Percentiles rank a stretch among this genome's conserved stretches.
Evolutionary conservation across 768 basidiomycete genomes (phyloP).

Genomic region (Crucibulum laeve): DNA sequence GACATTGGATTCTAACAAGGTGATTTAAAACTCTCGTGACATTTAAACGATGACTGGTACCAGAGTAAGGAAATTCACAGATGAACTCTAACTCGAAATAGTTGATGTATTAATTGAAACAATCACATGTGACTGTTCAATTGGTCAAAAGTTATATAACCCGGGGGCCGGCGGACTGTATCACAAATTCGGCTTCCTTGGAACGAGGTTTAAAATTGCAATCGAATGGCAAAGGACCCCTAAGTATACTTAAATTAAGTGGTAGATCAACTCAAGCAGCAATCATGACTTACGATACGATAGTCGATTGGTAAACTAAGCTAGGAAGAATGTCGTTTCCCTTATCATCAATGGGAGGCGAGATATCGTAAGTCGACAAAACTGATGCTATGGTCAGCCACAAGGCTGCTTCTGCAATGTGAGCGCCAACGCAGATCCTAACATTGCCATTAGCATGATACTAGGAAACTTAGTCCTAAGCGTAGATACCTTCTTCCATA

Average conservation of each 20-base stretch:
- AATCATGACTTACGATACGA: neutral
- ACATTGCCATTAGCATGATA: neutral
- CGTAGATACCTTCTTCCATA: conserved; percentile 8
- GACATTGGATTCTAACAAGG: too few relatives aligned
- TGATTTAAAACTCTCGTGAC: too few relatives aligned
- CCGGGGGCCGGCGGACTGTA: too few relatives aligned
- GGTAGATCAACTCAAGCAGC: neutral
- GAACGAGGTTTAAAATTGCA: neutral
- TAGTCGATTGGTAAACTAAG: neutral
- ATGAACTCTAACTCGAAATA: too few relatives aligned
- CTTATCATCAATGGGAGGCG: neutral
- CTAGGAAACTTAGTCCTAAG: neutral
- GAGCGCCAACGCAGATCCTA: neutral
- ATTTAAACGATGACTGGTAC: too few relatives aligned
- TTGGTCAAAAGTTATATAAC: too few relatives aligned
- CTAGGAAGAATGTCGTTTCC: neutral
- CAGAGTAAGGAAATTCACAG: too few relatives aligned
- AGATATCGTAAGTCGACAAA: neutral
- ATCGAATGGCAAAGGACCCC: neutral
- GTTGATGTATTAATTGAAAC: too few relatives aligned
- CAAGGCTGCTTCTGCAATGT: neutral
- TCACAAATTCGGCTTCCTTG: too few relatives aligned
- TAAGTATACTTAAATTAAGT: neutral
- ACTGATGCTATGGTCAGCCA: neutral
- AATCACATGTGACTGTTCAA: too few relatives aligned